Evolutionary conservation across 306 rosid genomes (phyloP).

Genomic region (Hippophae tibetana): DNA sequence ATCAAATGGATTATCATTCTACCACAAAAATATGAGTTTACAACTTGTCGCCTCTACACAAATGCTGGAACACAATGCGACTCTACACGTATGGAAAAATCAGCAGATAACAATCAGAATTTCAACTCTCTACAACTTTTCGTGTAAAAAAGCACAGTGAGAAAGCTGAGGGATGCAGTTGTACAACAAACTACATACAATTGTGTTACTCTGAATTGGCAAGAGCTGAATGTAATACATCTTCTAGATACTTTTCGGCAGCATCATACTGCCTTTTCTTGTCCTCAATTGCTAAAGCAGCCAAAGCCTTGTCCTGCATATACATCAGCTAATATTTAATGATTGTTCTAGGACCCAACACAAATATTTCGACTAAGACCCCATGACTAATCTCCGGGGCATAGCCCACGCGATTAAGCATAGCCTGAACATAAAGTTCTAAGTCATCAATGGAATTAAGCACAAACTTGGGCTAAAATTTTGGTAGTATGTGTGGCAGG

Average conservation of each 20-base stretch:
- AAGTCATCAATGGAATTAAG: neutral
- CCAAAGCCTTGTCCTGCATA: constrained; percentile 88
- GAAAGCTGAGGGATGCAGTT: too few species aligned
- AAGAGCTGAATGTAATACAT: constrained; percentile 82
- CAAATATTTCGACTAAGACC: constrained; percentile 50
- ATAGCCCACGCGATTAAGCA: constrained; percentile 76
- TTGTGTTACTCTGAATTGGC: constrained; percentile 34
- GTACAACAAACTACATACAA: neutral
- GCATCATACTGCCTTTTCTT: constrained; percentile 85
- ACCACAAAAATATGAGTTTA: too few species aligned
- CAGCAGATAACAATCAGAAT: too few species aligned
- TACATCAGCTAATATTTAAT: constrained; percentile 8
- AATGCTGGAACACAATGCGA: too few species aligned
- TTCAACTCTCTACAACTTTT: too few species aligned
- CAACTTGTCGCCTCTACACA: too few species aligned
- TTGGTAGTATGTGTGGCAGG: too few species aligned
- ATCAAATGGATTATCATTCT: too few species aligned
- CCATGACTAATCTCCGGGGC: constrained; percentile 78
- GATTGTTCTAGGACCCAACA: neutral
- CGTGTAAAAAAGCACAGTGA: too few species aligned
- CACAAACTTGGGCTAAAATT: neutral
- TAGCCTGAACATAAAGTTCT: constrained; percentile 43
- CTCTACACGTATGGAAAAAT: too few species aligned
- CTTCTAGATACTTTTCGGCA: constrained; percentile 92
- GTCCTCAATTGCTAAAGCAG: constrained; percentile 94